Conservation (phyloP, 306 rosid genomes). For the Trifolium repens region DNA sequence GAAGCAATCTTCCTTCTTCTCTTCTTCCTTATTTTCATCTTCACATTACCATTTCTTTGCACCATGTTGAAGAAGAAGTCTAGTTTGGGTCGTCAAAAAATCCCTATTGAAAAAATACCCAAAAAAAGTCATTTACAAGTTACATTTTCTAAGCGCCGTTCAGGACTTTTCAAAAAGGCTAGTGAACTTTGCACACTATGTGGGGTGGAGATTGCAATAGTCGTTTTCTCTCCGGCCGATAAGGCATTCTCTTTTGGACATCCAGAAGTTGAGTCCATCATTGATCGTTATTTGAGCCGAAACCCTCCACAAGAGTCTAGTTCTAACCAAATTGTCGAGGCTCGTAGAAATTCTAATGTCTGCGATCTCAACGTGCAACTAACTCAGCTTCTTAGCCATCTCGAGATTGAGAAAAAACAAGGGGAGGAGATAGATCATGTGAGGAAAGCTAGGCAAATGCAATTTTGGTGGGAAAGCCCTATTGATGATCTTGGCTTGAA, state of each 20-base stretch:
- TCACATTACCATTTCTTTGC: not conserved
- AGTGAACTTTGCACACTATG: conserved; percentile 78
- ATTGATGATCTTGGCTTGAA: conserved; percentile 53
- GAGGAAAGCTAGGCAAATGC: conserved; percentile 46
- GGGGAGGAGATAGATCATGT: conserved; percentile 57
- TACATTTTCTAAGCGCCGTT: conserved; percentile 72
- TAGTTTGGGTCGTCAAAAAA: conserved; percentile 62
- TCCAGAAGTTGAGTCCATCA: conserved; percentile 58
- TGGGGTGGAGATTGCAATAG: conserved; percentile 62
- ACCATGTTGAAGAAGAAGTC: conserved; percentile 54
- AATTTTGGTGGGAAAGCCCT: conserved; percentile 68
- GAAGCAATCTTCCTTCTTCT: conserved; percentile 7
- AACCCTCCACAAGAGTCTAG: conserved; percentile 32
- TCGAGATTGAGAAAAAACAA: conserved; percentile 61
- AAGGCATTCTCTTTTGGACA: conserved; percentile 77
- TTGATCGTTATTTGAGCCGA: conserved; percentile 48
- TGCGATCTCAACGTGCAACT: conserved; percentile 58
- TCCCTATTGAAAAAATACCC: conserved; percentile 61
- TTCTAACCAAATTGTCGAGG: conserved; percentile 45
- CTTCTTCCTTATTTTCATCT: not conserved
- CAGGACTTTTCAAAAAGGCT: conserved; percentile 73
- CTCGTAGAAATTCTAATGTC: conserved; percentile 44
- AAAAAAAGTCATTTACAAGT: conserved; percentile 67
- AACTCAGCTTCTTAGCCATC: conserved; percentile 45
- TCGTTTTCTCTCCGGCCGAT: conserved; percentile 68